A percentile compares a stretch with the other conserved stretches of the same genome.
Evolutionary conservation across 2,329 filamentous ascomycete genomes (phyloP).

Genomic region (Paramyrothecium sp.): DNA sequence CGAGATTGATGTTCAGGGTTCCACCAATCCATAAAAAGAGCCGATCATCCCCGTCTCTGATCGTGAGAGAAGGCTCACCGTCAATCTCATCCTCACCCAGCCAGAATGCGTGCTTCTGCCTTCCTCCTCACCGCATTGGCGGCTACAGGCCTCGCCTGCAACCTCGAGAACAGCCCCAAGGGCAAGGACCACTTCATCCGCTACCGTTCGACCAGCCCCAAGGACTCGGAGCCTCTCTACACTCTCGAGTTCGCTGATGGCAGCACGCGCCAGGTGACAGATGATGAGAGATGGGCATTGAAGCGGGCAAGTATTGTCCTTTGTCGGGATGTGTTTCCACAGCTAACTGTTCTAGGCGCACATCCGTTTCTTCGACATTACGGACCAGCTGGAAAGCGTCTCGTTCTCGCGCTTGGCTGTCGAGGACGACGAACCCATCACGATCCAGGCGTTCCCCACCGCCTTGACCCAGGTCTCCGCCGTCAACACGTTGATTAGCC

Average conservation of each 20-base stretch:
- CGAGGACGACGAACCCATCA: conserved; percentile 24
- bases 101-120: not conserved
- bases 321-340: not conserved
- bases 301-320: conserved; percentile 57
- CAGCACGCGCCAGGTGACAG: conserved; percentile 64
- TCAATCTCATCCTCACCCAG: not conserved
- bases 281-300: conserved; percentile 48
- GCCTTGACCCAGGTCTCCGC: conserved; percentile 12
- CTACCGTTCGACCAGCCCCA: not conserved
- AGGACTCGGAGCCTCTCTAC: conserved; percentile 35
- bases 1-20: not conserved
- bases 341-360: conserved; percentile 19
- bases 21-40: not conserved
- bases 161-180: not conserved
- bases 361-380: conserved; percentile 37
- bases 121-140: not conserved
- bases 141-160: not conserved
- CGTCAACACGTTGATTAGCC: conserved; percentile 37
- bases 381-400: conserved; percentile 13
- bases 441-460: conserved; percentile 19
- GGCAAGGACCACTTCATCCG: not conserved
- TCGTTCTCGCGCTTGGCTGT: not conserved
- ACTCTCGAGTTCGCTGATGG: conserved; percentile 78
- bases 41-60: not conserved
- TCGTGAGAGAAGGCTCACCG: no score